A percentile compares a stretch with the other conserved stretches of the same genome.
Evolutionary conservation across 768 basidiomycete species (phyloP).

Genomic region (Suillus bovinus): DNA sequence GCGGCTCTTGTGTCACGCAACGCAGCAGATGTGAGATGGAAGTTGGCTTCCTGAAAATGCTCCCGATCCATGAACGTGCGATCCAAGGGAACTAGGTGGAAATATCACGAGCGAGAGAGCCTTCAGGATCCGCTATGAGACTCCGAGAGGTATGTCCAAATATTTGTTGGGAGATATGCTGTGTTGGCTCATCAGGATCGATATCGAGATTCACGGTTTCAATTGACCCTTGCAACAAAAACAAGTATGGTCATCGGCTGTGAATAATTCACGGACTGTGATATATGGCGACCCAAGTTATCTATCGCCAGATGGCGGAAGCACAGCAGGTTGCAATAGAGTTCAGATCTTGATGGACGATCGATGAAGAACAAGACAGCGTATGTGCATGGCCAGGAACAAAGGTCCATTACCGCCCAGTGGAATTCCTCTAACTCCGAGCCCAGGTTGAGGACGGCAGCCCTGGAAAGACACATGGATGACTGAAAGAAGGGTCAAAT

Average conservation of each 20-base stretch:
- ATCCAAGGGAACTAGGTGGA: no score
- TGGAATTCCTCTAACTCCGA: slow-evolving; percentile 15
- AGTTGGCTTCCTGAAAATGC: no score
- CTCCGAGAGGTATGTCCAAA: no score
- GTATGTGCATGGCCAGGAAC: background rate
- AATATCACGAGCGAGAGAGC: no score
- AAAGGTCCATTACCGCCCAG: background rate
- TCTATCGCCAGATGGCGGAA: background rate
- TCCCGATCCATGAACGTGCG: no score
- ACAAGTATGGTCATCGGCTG: background rate
- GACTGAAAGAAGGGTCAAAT: background rate
- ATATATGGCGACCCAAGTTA: background rate
- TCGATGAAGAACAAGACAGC: slow-evolving; percentile 18
- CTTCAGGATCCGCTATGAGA: no score
- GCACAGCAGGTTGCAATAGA: background rate
- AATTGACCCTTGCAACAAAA: background rate
- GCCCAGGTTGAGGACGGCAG: background rate
- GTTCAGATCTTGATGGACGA: background rate
- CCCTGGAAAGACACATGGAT: background rate
- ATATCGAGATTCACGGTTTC: background rate
- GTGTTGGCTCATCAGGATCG: background rate
- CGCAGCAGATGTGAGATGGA: no score
- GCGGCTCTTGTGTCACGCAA: no score
- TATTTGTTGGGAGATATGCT: background rate
- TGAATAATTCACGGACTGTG: background rate